Evolutionary conservation across 2,329 filamentous ascomycete genomes (phyloP).

Genomic region (Hypoxylon sp.): DNA sequence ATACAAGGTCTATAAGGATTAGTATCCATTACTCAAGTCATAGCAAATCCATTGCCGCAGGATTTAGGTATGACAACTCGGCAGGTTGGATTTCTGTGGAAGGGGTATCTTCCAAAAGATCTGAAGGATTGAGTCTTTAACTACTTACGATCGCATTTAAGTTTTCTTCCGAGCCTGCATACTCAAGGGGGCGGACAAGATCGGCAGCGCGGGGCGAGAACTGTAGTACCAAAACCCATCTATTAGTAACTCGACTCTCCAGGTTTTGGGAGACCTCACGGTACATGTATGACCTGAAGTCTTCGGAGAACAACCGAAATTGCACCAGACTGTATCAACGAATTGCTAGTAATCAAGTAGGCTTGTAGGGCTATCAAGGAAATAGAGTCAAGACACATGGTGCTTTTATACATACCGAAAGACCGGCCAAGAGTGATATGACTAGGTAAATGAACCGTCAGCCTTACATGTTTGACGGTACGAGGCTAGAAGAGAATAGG

Average conservation of each 20-base stretch:
- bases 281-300: no score
- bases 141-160: constrained; percentile 69
- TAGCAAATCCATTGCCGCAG: neutral
- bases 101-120: neutral
- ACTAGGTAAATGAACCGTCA: constrained; percentile 62
- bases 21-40: constrained; percentile 13
- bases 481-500: neutral
- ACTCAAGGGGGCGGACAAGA: constrained; percentile 80
- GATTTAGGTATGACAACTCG: neutral
- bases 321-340: neutral
- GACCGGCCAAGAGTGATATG: constrained; percentile 83
- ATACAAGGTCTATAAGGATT: constrained; percentile 71
- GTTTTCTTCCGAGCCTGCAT: constrained; percentile 70
- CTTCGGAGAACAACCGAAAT: neutral
- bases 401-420: constrained; percentile 57
- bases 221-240: neutral
- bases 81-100: neutral
- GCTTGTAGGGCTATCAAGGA: neutral
- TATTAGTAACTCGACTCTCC: neutral
- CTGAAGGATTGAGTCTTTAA: constrained; percentile 3
- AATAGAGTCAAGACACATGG: neutral
- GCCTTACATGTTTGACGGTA: constrained; percentile 3
- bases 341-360: neutral
- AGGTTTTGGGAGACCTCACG: no score
- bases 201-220: constrained; percentile 85